Evolutionary conservation across 345 rosid species (phyloP), one percentile per base, ranked within the genome.

Genomic region (Gossypioides kirkii): DNA sequence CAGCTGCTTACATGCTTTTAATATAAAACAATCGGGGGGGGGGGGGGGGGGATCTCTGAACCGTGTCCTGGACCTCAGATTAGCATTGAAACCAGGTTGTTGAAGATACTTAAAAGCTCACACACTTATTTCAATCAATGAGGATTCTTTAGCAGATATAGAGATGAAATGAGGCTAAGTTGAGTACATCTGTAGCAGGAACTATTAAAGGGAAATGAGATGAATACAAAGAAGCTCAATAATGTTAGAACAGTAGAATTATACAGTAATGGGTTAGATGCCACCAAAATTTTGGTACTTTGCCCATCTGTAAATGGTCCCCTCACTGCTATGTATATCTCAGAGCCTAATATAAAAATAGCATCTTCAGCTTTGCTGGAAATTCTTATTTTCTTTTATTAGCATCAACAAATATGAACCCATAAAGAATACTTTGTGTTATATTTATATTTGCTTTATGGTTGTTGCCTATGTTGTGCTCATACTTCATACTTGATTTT

Each of bases 301-400:
- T 71, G 61, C 80, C 74, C 77, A 75, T 74, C 81, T 80, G 80
- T 74, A 73, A 32, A 77, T 81, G 87, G 83, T 78, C 85, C 88
- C 87, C 38, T 76, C 74, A 10, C 43, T 28, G 53, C 67, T 74
- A 63, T 81, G 55, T n/a, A 56, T 73, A 61, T 70, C 77, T 58
- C 43, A 80, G 75, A 71, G 80, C 85, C 76, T 75, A 71, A 74
- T 20, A 74, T 38, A 83, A 54, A 54, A 45, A 2, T 49, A 80
- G 73, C 75, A 75, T 72, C 73, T 75, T 23, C 49, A 61, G 61
- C 36, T 82, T 76, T 66, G 86, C 87, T 83, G 84, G 85, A 79
- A 74, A 76, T 76, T 75, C 49, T 45, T 45, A 45, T 32, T 45
- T 45, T 11, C 12, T 12, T 45, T 45, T 45, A 45, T 9, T 45